These are phyloP conservation scores for Ceratocystiopsis brevicomis DNA, from an alignment of 2,329 filamentous ascomycete species.

Conservation along the genomic window DNA sequence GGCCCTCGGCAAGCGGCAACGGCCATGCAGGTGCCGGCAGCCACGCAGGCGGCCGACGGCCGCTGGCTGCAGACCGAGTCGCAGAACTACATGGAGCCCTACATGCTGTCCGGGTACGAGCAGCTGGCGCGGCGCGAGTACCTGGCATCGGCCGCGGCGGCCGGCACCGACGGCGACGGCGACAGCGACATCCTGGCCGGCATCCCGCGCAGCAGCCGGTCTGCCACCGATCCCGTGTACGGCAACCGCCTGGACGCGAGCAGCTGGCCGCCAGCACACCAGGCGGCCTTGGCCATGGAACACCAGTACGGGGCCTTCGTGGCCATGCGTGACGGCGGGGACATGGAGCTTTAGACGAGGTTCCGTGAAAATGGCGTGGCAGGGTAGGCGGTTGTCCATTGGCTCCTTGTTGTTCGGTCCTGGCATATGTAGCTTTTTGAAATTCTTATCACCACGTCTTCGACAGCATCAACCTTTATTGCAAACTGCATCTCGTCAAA, in stretches of 20 bases:
- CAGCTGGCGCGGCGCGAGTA: slow-evolving; percentile 45
- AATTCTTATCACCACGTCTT: background rate
- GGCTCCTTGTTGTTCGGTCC: background rate
- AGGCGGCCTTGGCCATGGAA: slow-evolving; percentile 47
- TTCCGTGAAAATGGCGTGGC: no score
- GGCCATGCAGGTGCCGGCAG: slow-evolving; percentile 26
- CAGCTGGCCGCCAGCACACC: slow-evolving; percentile 14
- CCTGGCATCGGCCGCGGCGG: slow-evolving; percentile 18
- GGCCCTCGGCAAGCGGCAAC: slow-evolving; percentile 10
- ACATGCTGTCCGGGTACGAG: slow-evolving; percentile 70
- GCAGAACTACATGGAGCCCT: slow-evolving; percentile 47
- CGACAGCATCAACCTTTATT: no score
- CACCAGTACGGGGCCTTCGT: slow-evolving; percentile 45
- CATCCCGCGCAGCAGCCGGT: slow-evolving; percentile 14
- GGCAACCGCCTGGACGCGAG: slow-evolving; percentile 15
- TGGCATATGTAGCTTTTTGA: background rate
- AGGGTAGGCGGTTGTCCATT: background rate
- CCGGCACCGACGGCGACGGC: slow-evolving; percentile 15
- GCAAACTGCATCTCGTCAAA: no score
- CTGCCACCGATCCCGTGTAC: slow-evolving; percentile 53
- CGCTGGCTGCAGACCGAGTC: slow-evolving; percentile 25
- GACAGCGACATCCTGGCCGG: background rate
- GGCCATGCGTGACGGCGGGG: slow-evolving; percentile 8
- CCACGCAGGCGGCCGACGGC: slow-evolving; percentile 32
- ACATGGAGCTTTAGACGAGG: slow-evolving; percentile 6